Evolutionary conservation across 805 yeast species (phyloP).

Genomic region (Cyberlindnera xishuangbannaensis): DNA sequence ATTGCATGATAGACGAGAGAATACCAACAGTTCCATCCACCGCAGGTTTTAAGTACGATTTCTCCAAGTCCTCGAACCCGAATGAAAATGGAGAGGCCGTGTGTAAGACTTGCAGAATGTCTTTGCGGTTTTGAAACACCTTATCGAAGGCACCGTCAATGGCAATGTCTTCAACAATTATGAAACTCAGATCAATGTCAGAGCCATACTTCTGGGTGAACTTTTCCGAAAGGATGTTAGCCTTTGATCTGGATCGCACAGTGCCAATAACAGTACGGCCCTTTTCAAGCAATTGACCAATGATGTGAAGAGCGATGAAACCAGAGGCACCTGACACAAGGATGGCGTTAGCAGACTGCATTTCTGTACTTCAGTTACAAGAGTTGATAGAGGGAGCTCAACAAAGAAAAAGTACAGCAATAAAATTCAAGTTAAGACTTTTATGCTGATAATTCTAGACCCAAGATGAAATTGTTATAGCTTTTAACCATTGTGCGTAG

Average conservation of each 20-base stretch:
- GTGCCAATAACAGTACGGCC: constrained; percentile 36
- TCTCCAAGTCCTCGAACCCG: constrained; percentile 35
- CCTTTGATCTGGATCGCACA: constrained; percentile 22
- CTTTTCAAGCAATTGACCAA: constrained; percentile 29
- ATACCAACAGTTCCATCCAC: constrained; percentile 47
- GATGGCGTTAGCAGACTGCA: too few relatives aligned
- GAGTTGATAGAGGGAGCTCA: too few relatives aligned
- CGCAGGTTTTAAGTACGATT: constrained; percentile 52
- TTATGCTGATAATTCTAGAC: too few relatives aligned
- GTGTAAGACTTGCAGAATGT: constrained; percentile 49
- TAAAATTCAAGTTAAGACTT: too few relatives aligned
- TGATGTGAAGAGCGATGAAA: constrained; percentile 38
- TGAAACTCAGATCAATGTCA: constrained; percentile 1
- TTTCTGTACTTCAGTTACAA: too few relatives aligned
- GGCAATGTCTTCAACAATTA: constrained; percentile 40
- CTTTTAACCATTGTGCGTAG: too few relatives aligned
- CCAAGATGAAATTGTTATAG: too few relatives aligned
- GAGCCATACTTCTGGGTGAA: constrained; percentile 3
- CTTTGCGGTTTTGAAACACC: constrained; percentile 34
- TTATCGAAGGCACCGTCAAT: constrained; percentile 37
- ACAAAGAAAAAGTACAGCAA: too few relatives aligned
- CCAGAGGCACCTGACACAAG: constrained; percentile 40
- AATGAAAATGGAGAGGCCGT: constrained; percentile 48
- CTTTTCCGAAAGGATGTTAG: constrained; percentile 20
- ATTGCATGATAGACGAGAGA: constrained; percentile 28